phyloP scores from a whole-genome alignment of 2,329 filamentous ascomycete genomes.

The Curvularia eragrostidis region DNA sequence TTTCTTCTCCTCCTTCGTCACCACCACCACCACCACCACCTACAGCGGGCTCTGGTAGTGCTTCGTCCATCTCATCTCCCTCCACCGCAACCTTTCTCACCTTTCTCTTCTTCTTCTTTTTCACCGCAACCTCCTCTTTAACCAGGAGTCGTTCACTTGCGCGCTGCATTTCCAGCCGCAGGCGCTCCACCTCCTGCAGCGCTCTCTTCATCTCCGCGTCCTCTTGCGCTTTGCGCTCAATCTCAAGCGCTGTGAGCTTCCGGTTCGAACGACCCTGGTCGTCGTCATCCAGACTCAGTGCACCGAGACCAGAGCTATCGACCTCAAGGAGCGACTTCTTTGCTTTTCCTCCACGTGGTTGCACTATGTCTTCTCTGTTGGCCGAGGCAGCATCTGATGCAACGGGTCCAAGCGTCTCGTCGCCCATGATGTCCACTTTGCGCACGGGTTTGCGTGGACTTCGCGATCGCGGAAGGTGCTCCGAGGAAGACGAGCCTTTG shows the following conservation, averaged over 20 bases:
- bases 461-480: slow-evolving; percentile 29
- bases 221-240: slow-evolving; percentile 73
- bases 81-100: slow-evolving; percentile 54
- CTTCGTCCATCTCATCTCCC: slow-evolving; percentile 55
- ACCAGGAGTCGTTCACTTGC: slow-evolving; percentile 77
- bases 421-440: slow-evolving; percentile 55
- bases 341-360: slow-evolving; percentile 32
- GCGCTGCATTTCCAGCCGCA: slow-evolving; percentile 88
- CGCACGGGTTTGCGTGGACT: slow-evolving; percentile 44
- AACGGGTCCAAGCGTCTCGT: slow-evolving; percentile 55
- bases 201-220: slow-evolving; percentile 89
- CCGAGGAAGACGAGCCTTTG: slow-evolving; percentile 24
- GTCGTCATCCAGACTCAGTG: slow-evolving; percentile 68
- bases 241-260: slow-evolving; percentile 56
- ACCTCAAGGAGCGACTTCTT: slow-evolving; percentile 80
- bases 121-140: slow-evolving; percentile 70
- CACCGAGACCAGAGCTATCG: slow-evolving; percentile 81
- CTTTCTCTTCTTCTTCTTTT: slow-evolving; percentile 66
- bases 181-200: slow-evolving; percentile 84
- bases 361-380: slow-evolving; percentile 38
- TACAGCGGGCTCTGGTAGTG: slow-evolving; percentile 55
- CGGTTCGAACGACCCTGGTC: slow-evolving; percentile 36
- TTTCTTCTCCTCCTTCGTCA: slow-evolving; percentile 18
- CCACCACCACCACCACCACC: slow-evolving; percentile 20
- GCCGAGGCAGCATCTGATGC: slow-evolving; percentile 34